Percentiles rank a stretch among this genome's conserved stretches.
Conservation (phyloP, 1,284 basidiomycete species). For the Exsudoporus floridanus region DNA sequence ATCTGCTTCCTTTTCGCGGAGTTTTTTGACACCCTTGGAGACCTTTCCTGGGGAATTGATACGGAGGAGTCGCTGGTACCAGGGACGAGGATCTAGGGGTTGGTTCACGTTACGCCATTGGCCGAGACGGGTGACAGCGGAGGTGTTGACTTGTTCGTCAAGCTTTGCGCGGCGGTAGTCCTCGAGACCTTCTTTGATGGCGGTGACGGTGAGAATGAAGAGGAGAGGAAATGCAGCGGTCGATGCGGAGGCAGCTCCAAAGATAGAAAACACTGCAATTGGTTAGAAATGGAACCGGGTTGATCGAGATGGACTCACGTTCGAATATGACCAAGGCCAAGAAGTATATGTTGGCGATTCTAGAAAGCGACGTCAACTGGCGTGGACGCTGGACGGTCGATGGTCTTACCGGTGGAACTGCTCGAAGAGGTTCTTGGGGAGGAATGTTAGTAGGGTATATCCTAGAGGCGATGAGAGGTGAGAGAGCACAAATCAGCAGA, state of each 20-base stretch:
- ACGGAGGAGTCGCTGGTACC: constrained; percentile 71
- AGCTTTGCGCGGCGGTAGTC: constrained; percentile 86
- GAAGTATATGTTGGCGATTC: constrained; percentile 94
- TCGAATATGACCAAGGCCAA: constrained; percentile 82
- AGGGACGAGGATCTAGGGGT: constrained; percentile 73
- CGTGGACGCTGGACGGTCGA: too few relatives aligned
- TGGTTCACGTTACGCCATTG: constrained; percentile 91
- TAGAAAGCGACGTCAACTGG: constrained; percentile 27
- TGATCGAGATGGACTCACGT: constrained; percentile 41
- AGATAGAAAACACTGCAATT: constrained; percentile 77
- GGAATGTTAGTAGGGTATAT: constrained; percentile 88
- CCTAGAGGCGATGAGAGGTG: constrained; percentile 42
- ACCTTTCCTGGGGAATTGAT: constrained; percentile 71
- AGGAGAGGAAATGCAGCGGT: constrained; percentile 86
- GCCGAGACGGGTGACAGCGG: constrained; percentile 81
- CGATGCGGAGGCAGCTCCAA: constrained; percentile 84
- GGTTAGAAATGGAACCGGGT: constrained; percentile 6
- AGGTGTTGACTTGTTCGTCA: constrained; percentile 92
- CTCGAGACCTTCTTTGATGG: constrained; percentile 93
- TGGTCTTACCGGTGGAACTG: constrained; percentile 76
- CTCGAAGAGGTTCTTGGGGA: constrained; percentile 93
- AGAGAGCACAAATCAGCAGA: neutral
- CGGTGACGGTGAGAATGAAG: constrained; percentile 87
- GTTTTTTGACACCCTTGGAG: constrained; percentile 81
- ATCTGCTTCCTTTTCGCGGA: constrained; percentile 81